Evolutionary conservation across 139 green algal genomes (phyloP), one percentile per base, ranked within the genome.

Genomic region (Deuterostichococcus epilithicus): DNA sequence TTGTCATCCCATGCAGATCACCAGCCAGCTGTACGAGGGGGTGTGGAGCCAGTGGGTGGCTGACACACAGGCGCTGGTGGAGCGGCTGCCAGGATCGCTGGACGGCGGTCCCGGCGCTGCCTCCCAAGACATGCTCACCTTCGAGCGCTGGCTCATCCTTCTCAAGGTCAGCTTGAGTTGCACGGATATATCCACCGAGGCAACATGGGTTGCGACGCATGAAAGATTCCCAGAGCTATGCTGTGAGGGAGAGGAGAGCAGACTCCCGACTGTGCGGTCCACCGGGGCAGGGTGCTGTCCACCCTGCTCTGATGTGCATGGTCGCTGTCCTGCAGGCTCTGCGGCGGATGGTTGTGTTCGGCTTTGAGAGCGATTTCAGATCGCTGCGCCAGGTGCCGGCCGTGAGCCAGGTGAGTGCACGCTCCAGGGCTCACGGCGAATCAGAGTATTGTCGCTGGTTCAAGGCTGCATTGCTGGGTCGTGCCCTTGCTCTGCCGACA

Each of bases 111-210:
- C n/a, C 30, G 36, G 36, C 33, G 33, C 45, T 22, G 45, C 30
- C 37, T 52, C 75, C 30, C 82, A 88, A 71, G 33, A 73, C 34
- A 71, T 89, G 75, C 83, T 91, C 37, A 79, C 39, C 32, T 89
- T 92, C 80, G 91, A 97, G 80, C 86, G 94, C n/a, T 97, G 94
- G 94, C 81, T 96, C 76, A 86, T 97, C 78, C 79, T 90, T 80
- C 86, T 96, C 45, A 97, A 97, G 86, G 86, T 90, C 65, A n/a
- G 34, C 23, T 25, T 45, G 37, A 47, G n/a, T 36, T 65, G 30
- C 52, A 59, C 26, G 23, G 18, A n/a, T n/a, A n/a, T n/a, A n/a
- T n/a, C n/a, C n/a, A n/a, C n/a, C n/a, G n/a, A n/a, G n/a, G n/a
- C n/a, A n/a, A n/a, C n/a, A n/a, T n/a, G n/a, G n/a, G n/a, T n/a